Evolutionary conservation across 1,284 basidiomycete species (phyloP).

Genomic region (Leccinum variabile): DNA sequence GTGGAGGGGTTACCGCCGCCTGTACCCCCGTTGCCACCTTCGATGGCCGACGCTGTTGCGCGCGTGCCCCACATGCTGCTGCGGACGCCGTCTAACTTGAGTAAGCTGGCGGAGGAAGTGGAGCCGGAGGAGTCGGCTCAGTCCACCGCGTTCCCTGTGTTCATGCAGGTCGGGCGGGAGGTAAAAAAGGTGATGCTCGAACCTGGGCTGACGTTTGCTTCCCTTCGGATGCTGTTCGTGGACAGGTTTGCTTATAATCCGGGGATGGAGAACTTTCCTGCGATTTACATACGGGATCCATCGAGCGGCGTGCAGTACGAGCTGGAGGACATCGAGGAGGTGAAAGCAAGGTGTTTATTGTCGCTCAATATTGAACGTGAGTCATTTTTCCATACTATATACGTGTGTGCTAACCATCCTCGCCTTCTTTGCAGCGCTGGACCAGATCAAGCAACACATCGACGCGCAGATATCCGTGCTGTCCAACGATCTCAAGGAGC

Average conservation of each 20-base stretch:
- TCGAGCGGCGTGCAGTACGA: constrained; percentile 93
- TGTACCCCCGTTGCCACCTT: constrained; percentile 44
- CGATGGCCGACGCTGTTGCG: constrained; percentile 15
- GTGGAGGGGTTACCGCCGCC: constrained; percentile 39
- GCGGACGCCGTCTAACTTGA: constrained; percentile 30
- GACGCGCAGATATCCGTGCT: constrained; percentile 85
- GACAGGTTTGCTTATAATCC: constrained; percentile 96
- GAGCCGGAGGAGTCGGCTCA: constrained; percentile 25
- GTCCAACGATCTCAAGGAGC: constrained; percentile 91
- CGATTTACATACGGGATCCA: constrained; percentile 93
- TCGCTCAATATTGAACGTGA: constrained; percentile 96
- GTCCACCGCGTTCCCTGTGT: constrained; percentile 62
- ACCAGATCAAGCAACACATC: constrained; percentile 98
- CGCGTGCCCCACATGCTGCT: constrained; percentile 37
- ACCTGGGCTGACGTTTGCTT: constrained; percentile 67
- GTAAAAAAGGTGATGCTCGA: constrained; percentile 87
- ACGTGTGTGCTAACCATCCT: constrained; percentile 9
- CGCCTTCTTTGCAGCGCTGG: constrained; percentile 69
- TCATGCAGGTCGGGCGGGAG: constrained; percentile 89
- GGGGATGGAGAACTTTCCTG: constrained; percentile 90
- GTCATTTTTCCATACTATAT: constrained; percentile 36
- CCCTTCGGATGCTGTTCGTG: constrained; percentile 85
- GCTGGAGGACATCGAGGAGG: constrained; percentile 92
- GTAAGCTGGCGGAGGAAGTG: constrained; percentile 23
- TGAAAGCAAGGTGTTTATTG: constrained; percentile 84